Evolutionary conservation across 1,284 basidiomycete genomes (phyloP), one percentile per base, ranked within the genome.

Genomic region (Fomitiporia mediterranea): DNA sequence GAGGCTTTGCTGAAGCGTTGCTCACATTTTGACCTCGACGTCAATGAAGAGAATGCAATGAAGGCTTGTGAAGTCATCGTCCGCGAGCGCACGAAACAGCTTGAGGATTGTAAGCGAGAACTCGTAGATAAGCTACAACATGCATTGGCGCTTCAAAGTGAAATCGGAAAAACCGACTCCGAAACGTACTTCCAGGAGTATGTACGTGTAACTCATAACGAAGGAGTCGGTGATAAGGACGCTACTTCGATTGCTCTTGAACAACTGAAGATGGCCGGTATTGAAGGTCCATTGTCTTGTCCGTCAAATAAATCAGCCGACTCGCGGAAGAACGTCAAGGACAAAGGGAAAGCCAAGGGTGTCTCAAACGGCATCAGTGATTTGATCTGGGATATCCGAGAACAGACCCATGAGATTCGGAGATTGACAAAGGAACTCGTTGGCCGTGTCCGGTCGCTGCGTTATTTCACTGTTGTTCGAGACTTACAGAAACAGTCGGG

Each of bases 1-100:
- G 92, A 96, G 72, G 94, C 94, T 0, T 77, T 96, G 2, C 77
- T 96, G 55, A 96, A 96, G 67, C 87, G 93, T 28, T 95, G 93
- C 67, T 94, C 94, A 6, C 94, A 96, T 69, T 96, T 96, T 70
- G 89, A 93, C 66, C 80, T 95, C 38, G 90, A 95, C 56, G 80
- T 84, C 19, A 75, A 80, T 52, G 82, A 80, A 62, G 83, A 86
- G 60, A 89, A 90, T 59, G 86, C 92, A 1, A 89, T 90, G 80
- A 91, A 90, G 66, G 92, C 92, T 3, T 98, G 94, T 70, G 90
- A 96, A 63, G 83, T 92, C 64, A 96, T 98, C 63, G 87, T 95
- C 51, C 71, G 81, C 56, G 91, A 93, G 62, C 89, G 94, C 48
- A 80, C 80, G 52, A 78, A 77, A 56, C 94, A 97, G 66, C 76